Evolutionary conservation across 257 asterid species (phyloP).

Genomic region (Osmanthus fragrans): DNA sequence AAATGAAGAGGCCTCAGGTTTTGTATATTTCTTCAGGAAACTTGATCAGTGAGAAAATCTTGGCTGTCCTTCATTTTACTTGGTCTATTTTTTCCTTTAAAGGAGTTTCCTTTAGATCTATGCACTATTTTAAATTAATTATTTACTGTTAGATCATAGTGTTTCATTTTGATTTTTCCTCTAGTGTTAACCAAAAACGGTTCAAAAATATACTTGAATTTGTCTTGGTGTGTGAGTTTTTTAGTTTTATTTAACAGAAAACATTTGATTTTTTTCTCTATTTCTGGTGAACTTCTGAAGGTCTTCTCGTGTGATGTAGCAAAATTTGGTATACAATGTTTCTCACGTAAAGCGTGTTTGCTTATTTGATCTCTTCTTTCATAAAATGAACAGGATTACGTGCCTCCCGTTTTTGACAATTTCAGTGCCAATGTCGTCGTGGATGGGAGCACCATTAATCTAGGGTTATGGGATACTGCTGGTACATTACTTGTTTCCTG

Average conservation of each 20-base stretch:
- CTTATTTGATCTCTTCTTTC: not conserved
- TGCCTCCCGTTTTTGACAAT: slow-evolving; percentile 80
- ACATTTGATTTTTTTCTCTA: not conserved
- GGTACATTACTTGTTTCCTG: slow-evolving; percentile 34
- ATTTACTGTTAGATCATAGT: not conserved
- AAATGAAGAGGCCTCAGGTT: not conserved
- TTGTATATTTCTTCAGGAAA: not conserved
- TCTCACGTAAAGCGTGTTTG: not conserved
- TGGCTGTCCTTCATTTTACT: no score
- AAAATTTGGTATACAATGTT: not conserved
- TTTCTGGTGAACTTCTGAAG: not conserved
- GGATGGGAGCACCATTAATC: slow-evolving; percentile 71
- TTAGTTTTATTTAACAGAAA: not conserved
- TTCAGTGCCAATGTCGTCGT: slow-evolving; percentile 82
- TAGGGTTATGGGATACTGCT: slow-evolving; percentile 86
- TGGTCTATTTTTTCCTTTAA: no score
- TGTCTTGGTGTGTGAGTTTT: not conserved
- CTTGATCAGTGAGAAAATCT: not conserved
- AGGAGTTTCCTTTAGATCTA: no score
- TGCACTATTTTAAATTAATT: no score
- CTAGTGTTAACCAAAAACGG: not conserved
- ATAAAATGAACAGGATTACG: slow-evolving; percentile 58
- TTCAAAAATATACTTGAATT: not conserved
- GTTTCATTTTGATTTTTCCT: not conserved
- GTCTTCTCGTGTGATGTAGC: slow-evolving; percentile 3